Base-by-base conservation (phyloP, 495 filamentous ascomycete species). In the Pyrenopolyporus hunteri region DNA sequence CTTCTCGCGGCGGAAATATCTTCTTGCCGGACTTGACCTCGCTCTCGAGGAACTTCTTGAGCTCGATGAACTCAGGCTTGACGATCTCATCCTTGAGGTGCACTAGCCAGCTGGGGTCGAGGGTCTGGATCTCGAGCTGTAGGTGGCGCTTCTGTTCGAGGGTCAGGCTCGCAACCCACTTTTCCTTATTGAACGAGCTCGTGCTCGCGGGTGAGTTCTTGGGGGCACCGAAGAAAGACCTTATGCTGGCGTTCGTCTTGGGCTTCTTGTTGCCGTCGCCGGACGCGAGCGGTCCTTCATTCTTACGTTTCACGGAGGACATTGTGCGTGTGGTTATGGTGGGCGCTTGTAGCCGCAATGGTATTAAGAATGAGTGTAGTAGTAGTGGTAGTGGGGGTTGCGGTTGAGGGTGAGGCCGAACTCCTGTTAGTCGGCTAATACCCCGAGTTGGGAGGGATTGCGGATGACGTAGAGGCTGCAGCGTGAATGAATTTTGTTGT, bases 41-140 rank as follows among this genome's bases (percentile, higher is more conserved):
- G 39, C 76, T 81, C 70, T 89, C 86, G 47, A 98, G 78, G 71
- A 97, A 98, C 13, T 84, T 77, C 79, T 98, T 98, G 59, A 98
- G 74, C 8, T 86, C 84, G 23, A 98, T 76, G 66, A 98, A 98
- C 39, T 91, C 87, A 8, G 82, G 81, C 43, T 79, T 88, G 1
- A 85, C 70, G 14, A 98, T 71, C 67, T 96, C 92, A 48, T 94
- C 90, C 69, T 92, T 93, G 37, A 98, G 81, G 48, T 88, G 86
- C 26, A 84, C 85, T 42, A 98, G 79, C 94, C 94, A 98, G 74
- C 85, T 92, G 33, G 91, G 90, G 67, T 98, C 81, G 63, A 98
- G 77, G 0, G 92, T 97, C 32, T 93, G 83, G 67, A 98, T 96
- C 74, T 98, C 94, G 23, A 98, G 80, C 57, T 89, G 77, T 31